phyloP scores from a whole-genome alignment of 2,329 filamentous ascomycete genomes.

The Exophiala sp. region DNA sequence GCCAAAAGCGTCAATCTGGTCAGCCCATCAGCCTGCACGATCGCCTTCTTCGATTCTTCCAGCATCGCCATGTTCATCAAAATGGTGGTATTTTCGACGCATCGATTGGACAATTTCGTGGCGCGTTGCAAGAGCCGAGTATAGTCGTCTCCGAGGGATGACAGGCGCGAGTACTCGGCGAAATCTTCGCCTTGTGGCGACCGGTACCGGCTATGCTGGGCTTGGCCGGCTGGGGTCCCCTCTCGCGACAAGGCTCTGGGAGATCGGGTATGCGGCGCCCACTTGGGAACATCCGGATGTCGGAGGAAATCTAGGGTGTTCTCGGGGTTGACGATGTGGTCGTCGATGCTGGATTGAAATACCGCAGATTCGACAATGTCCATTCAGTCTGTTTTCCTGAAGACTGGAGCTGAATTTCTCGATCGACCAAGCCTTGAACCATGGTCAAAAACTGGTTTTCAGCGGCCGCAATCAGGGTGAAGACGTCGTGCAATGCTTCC shows the following conservation, averaged over 20 bases:
- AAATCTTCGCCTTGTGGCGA: no score
- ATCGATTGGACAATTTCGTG: conserved; percentile 12
- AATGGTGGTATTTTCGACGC: conserved; percentile 19
- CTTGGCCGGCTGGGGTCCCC: no score
- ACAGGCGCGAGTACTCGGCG: no score
- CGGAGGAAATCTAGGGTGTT: background rate
- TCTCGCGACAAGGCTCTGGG: no score
- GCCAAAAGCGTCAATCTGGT: conserved; percentile 31
- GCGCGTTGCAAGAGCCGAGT: background rate
- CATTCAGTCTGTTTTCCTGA: conserved; percentile 1
- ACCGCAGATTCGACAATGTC: conserved; percentile 18
- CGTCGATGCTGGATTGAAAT: conserved; percentile 6
- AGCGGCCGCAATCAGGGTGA: conserved; percentile 11
- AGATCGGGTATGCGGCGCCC: no score
- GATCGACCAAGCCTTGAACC: conserved; percentile 20
- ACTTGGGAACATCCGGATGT: no score
- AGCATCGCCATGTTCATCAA: conserved; percentile 30
- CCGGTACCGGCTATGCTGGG: no score
- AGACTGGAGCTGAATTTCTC: conserved; percentile 4
- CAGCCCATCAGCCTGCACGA: conserved; percentile 29
- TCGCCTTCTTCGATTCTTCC: conserved; percentile 28
- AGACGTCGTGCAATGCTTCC: background rate
- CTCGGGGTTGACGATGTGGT: conserved; percentile 7
- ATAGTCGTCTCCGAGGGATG: no score
- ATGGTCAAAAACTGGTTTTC: conserved; percentile 26